phyloP scores from a whole-genome alignment of 306 rosid genomes.

The Hippophae rhamnoides region DNA sequence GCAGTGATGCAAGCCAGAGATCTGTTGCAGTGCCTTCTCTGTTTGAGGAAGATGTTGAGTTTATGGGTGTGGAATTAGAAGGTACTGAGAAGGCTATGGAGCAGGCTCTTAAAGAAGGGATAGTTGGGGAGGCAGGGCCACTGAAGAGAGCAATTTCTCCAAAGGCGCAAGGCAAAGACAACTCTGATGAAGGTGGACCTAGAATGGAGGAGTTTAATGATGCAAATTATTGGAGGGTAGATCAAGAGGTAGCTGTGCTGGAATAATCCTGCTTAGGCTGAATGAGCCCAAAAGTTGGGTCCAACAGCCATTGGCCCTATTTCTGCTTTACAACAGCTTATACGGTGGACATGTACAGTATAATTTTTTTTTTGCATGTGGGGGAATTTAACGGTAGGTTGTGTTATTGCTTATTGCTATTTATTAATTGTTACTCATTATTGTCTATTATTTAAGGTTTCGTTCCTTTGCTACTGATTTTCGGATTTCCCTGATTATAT shows the following conservation, averaged over 20 bases:
- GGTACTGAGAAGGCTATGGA: conserved; percentile 98
- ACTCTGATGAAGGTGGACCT: conserved; percentile 57
- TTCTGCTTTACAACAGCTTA: conserved; percentile 37
- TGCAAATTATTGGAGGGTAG: conserved; percentile 96
- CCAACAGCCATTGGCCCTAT: conserved; percentile 21
- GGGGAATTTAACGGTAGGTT: conserved; percentile 37
- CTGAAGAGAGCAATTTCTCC: conserved; percentile 59
- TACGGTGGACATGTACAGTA: conserved; percentile 69
- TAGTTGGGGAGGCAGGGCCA: conserved; percentile 99
- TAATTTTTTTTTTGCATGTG: conserved; percentile 37
- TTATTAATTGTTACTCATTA: conserved; percentile 47
- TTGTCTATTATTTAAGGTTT: conserved; percentile 53
- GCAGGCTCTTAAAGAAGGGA: conserved; percentile 96
- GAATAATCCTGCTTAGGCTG: conserved; percentile 40
- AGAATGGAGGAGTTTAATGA: conserved; percentile 88
- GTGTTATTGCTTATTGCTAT: conserved; percentile 32
- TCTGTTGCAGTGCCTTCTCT: conserved; percentile 60
- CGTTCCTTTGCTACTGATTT: conserved; percentile 45
- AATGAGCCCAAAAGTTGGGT: conserved; percentile 36
- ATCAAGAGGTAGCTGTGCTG: conserved; percentile 82
- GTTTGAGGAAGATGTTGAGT: conserved; percentile 93
- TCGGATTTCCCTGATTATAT: conserved; percentile 26
- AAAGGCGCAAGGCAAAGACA: conserved; percentile 61
- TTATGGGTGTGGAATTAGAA: conserved; percentile 87
- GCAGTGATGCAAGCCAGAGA: conserved; percentile 41